Evolutionary conservation across 176 grass and related monocot genomes (phyloP).

Genomic region (Tillandsia leiboldiana): DNA sequence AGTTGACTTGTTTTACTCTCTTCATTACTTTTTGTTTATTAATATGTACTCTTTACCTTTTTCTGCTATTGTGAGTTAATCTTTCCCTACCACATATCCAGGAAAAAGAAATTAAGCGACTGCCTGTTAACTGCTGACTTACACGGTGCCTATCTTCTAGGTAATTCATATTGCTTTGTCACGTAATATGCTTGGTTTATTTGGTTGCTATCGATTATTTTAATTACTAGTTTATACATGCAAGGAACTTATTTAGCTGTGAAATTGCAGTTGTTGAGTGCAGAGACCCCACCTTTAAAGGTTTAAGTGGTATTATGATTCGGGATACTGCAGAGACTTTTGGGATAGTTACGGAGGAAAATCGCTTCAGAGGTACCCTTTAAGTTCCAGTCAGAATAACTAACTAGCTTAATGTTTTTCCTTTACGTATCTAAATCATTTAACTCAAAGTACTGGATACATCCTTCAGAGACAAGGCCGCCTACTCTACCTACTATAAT

Average conservation of each 20-base stretch:
- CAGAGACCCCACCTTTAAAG: slow-evolving; percentile 48
- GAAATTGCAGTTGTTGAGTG: slow-evolving; percentile 55
- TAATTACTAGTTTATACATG: neutral
- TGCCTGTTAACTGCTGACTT: too few species aligned
- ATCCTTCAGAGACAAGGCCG: too few species aligned
- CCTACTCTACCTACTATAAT: too few species aligned
- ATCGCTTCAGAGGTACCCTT: slow-evolving; percentile 49
- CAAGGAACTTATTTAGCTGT: neutral
- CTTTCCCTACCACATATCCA: too few species aligned
- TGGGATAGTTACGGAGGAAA: slow-evolving; percentile 69
- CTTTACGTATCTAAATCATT: neutral
- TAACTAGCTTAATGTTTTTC: neutral
- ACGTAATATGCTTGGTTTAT: neutral
- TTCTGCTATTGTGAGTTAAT: too few species aligned
- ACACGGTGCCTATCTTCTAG: too few species aligned
- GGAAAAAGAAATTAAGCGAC: too few species aligned
- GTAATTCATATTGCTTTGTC: neutral
- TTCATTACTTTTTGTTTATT: too few species aligned
- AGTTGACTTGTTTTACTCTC: too few species aligned
- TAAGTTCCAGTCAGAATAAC: neutral
- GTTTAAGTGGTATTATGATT: slow-evolving; percentile 69
- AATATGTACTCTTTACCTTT: too few species aligned
- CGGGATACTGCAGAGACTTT: slow-evolving; percentile 79
- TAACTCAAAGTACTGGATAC: too few species aligned
- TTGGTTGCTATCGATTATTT: neutral